Evolutionary conservation across 192 early-diverging fungal species (phyloP), one percentile per base, ranked within the genome.

Genomic region (Backusella luteola): DNA sequence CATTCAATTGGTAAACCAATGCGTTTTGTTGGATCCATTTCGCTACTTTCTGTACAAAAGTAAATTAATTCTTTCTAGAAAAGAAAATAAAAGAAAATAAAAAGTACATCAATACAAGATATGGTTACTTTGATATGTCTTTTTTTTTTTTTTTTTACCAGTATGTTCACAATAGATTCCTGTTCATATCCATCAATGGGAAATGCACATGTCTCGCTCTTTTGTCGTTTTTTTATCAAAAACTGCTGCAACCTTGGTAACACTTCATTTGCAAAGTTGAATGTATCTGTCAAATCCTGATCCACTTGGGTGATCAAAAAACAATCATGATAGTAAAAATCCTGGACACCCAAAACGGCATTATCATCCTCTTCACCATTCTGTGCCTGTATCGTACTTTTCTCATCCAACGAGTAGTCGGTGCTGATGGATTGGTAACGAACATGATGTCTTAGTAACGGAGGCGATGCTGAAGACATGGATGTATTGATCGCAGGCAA

Each of bases 311-410:
- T 77, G 12, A 77, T 44, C 11, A 70, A 66, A 34, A 77, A 77
- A 35, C 76, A 77, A 38, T 77, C 76, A 26, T 77, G 76, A 21
- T 77, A 77, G 23, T 66, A 77, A 44, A 77, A 77, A 26, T 77
- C 76, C 9, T 77, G 76, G 8, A 70, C 36, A 21, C 69, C 76
- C 2, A 70, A 72, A 14, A 77, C 39, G 3, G 41, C 9, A 71
- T 73, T 34, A 9, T 52, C 70, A 17, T 38, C 26, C 7, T 49
- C 19, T 14, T 53, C 70, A 0, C 32, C 44, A 14, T 3, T 36
- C 32, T 49, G 12, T 6, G 32, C 7, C 15, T 49, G 29, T 15
- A 29, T 49, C 19, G 19, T 15, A 46, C 14, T 52, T 7, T 46
- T 42, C 34, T 44, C 42, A 17, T 42, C 70, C 3, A 29, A 19